These are phyloP conservation scores for Saccharomycopsis lassenensis DNA, from an alignment of 805 yeast species.

Conservation along the genomic window DNA sequence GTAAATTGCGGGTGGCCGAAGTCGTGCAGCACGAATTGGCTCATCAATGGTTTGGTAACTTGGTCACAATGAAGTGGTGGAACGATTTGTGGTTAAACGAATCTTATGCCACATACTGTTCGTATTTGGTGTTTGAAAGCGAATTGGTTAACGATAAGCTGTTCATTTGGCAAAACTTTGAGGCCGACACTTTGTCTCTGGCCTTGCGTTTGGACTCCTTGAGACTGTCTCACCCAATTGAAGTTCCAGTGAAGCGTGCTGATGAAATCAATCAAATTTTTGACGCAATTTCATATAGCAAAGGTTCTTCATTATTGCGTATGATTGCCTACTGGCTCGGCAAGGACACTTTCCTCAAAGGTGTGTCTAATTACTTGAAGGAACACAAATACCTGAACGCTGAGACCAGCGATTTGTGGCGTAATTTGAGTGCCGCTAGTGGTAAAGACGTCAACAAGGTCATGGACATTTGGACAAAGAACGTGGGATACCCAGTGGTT, in stretches of 20 bases:
- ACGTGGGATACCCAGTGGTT: conserved; percentile 69
- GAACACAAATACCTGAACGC: conserved; percentile 74
- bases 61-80: conserved; percentile 92
- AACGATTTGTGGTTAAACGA: conserved; percentile 83
- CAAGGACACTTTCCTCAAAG: conserved; percentile 63
- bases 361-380: conserved; percentile 68
- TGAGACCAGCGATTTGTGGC: conserved; percentile 68
- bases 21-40: conserved; percentile 85
- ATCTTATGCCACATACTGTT: conserved; percentile 59
- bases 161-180: conserved; percentile 84
- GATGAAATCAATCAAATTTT: conserved; percentile 77
- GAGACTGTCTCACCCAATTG: conserved; percentile 78
- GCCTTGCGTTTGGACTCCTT: conserved; percentile 70
- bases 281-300: conserved; percentile 74
- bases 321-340: conserved; percentile 78
- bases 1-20: conserved; percentile 69
- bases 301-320: conserved; percentile 69
- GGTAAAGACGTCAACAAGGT: conserved; percentile 63
- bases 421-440: conserved; percentile 53
- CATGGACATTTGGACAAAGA: conserved; percentile 74
- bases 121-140: conserved; percentile 81
- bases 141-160: conserved; percentile 68
- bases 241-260: conserved; percentile 69
- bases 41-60: conserved; percentile 87
- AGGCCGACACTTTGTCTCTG: conserved; percentile 61